Evolutionary conservation across 164 flowering plant species (phyloP).

Genomic region (Pachysandra terminalis): DNA sequence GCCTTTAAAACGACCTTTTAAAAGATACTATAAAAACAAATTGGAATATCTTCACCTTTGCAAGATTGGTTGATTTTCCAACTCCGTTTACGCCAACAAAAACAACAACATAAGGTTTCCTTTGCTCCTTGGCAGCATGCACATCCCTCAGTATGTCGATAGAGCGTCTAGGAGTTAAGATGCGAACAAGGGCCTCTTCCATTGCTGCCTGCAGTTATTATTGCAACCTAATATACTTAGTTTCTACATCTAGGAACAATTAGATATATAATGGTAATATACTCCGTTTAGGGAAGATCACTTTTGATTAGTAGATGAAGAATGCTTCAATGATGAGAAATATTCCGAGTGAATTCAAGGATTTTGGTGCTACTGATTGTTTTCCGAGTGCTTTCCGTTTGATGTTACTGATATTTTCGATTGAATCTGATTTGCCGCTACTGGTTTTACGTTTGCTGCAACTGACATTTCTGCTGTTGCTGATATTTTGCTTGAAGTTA

Average conservation of each 20-base stretch:
- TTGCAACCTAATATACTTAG: background rate
- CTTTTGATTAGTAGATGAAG: too few relatives aligned
- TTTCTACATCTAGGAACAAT: background rate
- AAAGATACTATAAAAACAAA: background rate
- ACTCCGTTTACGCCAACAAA: slow-evolving; percentile 99
- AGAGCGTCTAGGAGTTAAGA: slow-evolving; percentile 91
- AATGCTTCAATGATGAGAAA: too few relatives aligned
- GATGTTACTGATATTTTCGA: too few relatives aligned
- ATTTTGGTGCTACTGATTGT: too few relatives aligned
- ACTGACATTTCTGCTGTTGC: too few relatives aligned
- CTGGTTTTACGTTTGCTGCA: too few relatives aligned
- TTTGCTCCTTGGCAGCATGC: slow-evolving; percentile 88
- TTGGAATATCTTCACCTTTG: slow-evolving; percentile 50
- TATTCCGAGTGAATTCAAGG: too few relatives aligned
- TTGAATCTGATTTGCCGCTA: too few relatives aligned
- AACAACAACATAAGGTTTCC: slow-evolving; percentile 90
- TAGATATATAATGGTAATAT: background rate
- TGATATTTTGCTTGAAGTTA: too few relatives aligned
- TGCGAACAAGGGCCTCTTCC: slow-evolving; percentile 98
- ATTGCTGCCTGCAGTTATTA: slow-evolving; percentile 70
- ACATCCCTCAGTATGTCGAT: slow-evolving; percentile 96
- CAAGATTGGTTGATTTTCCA: slow-evolving; percentile 97
- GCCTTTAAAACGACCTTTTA: background rate
- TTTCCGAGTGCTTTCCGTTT: too few relatives aligned
- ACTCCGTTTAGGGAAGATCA: too few relatives aligned